phyloP scores from a whole-genome alignment of 2,329 filamentous ascomycete species.

The Aspergillus calidoustus region DNA sequence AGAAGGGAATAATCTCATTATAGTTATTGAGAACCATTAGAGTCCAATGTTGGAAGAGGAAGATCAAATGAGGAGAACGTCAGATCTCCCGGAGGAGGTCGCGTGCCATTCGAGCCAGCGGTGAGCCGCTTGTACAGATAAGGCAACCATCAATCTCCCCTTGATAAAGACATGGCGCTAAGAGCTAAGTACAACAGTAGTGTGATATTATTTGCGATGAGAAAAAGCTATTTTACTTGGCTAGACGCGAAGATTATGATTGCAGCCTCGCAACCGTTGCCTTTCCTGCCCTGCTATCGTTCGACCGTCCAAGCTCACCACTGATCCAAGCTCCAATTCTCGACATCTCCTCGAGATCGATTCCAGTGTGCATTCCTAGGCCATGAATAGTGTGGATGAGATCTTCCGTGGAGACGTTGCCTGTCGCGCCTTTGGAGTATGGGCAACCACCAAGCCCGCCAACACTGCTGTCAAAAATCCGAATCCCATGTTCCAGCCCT shows the following conservation, averaged over 20 bases:
- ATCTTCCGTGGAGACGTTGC: slow-evolving; percentile 69
- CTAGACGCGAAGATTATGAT: slow-evolving; percentile 1
- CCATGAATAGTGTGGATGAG: slow-evolving; percentile 64
- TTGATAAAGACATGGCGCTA: background rate
- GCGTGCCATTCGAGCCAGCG: slow-evolving; percentile 11
- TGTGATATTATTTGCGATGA: background rate
- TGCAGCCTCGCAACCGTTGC: slow-evolving; percentile 51
- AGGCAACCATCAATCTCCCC: background rate
- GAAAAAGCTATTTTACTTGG: background rate
- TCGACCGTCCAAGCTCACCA: slow-evolving; percentile 54
- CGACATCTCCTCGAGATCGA: slow-evolving; percentile 60
- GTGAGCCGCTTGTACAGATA: slow-evolving; percentile 3
- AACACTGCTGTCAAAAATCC: slow-evolving; percentile 67
- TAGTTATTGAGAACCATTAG: background rate
- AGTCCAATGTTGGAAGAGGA: background rate
- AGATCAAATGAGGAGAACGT: background rate
- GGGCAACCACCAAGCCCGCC: slow-evolving; percentile 68
- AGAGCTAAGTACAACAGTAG: background rate
- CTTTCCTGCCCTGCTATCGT: slow-evolving; percentile 60
- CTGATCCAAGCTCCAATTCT: slow-evolving; percentile 63
- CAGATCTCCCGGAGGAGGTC: background rate
- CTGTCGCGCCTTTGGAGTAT: slow-evolving; percentile 68
- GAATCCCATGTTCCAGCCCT: slow-evolving; percentile 64
- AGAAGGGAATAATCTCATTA: slow-evolving; percentile 3
- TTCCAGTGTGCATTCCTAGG: slow-evolving; percentile 63